Conservation (phyloP, 2,329 filamentous ascomycete genomes). For the Penicillium sp. region DNA sequence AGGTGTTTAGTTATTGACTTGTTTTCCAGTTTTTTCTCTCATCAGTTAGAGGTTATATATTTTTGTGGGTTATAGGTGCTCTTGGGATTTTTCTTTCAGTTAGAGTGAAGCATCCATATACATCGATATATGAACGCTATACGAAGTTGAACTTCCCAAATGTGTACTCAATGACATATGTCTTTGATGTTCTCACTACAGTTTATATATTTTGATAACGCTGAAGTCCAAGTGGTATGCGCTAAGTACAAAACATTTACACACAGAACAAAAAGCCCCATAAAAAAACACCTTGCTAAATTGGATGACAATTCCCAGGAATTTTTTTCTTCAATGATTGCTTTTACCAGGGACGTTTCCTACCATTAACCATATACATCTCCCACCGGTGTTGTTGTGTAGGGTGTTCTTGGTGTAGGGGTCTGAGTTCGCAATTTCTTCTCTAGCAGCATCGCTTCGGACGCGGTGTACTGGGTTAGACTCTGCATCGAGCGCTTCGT, state of each 20-base stretch:
- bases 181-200: no score
- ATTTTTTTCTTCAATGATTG: not conserved
- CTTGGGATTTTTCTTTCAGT: no score
- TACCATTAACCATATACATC: not conserved
- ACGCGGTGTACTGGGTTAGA: not conserved
- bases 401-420: not conserved
- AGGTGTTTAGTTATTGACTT: not conserved
- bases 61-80: not conserved
- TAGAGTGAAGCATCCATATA: not conserved
- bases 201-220: no score
- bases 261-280: not conserved
- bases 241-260: not conserved
- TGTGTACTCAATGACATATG: no score
- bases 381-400: not conserved
- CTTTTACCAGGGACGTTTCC: not conserved
- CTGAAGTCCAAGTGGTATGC: not conserved
- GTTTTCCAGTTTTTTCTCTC: not conserved
- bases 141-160: no score
- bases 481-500: not conserved
- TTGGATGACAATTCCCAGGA: not conserved
- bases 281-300: not conserved
- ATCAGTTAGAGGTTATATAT: no score
- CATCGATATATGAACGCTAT: not conserved
- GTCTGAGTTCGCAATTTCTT: conserved; percentile 16
- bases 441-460: conserved; percentile 7